Evolutionary conservation across 2,329 filamentous ascomycete species (phyloP).

Genomic region (Aspergillus sp.): DNA sequence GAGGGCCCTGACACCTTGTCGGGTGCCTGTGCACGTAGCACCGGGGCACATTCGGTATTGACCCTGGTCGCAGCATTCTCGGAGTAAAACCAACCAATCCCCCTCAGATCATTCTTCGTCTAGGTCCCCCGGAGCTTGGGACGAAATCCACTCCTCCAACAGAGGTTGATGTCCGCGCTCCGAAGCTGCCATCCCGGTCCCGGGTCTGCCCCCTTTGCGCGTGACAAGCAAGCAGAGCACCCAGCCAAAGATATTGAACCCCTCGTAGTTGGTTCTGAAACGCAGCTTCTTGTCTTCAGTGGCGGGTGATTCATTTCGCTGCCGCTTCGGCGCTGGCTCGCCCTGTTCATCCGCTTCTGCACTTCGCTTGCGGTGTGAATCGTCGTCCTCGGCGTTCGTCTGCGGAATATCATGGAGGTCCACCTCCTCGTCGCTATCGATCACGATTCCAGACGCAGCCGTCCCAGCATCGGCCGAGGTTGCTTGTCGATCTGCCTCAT

Average conservation of each 20-base stretch:
- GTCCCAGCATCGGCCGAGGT: conserved; percentile 23
- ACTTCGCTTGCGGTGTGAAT: conserved; percentile 6
- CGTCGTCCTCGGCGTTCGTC: conserved; percentile 17
- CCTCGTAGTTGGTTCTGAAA: conserved; percentile 86
- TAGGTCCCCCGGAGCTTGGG: conserved; percentile 54
- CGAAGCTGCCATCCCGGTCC: conserved; percentile 30
- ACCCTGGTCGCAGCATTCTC: neutral
- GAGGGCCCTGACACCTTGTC: no score
- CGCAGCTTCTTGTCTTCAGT: conserved; percentile 84
- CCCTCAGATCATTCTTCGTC: conserved; percentile 34
- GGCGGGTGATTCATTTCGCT: conserved; percentile 35
- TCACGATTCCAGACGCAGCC: conserved; percentile 46
- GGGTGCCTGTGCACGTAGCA: no score
- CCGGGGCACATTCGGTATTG: neutral
- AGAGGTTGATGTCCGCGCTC: conserved; percentile 60
- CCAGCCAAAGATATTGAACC: conserved; percentile 92
- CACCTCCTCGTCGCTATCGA: conserved; percentile 62
- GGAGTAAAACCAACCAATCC: no score
- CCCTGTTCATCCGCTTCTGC: conserved; percentile 20
- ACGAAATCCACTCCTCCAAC: conserved; percentile 87
- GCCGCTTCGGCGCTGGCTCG: conserved; percentile 27
- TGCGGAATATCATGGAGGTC: conserved; percentile 60
- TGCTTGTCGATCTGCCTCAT: conserved; percentile 27
- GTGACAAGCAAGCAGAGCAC: conserved; percentile 89
- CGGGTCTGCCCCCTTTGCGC: conserved; percentile 57